phyloP scores from a whole-genome alignment of 2,329 filamentous ascomycete genomes.

The Neonectria sp. region DNA sequence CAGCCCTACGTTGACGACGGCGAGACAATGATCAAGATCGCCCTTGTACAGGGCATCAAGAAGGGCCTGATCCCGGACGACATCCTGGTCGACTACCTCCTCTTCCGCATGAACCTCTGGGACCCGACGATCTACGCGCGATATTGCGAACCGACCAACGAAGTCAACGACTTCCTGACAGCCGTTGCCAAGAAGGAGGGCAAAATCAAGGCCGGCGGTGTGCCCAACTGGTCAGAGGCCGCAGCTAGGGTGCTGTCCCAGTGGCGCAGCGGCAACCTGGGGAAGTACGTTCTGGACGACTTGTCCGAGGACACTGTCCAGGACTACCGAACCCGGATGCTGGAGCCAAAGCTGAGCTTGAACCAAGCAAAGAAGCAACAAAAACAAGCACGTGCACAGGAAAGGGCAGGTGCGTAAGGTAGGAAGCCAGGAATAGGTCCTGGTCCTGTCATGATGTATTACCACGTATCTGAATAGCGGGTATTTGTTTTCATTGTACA shows the following conservation, averaged over 20 bases:
- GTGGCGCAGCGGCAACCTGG: slow-evolving; percentile 85
- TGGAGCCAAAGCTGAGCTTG: slow-evolving; percentile 70
- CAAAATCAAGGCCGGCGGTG: slow-evolving; percentile 80
- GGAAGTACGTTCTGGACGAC: slow-evolving; percentile 84
- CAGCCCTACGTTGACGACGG: slow-evolving; percentile 90
- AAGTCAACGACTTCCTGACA: slow-evolving; percentile 80
- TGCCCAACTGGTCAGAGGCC: slow-evolving; percentile 78
- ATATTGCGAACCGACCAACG: slow-evolving; percentile 84
- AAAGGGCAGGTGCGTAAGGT: slow-evolving; percentile 49
- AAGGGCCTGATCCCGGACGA: slow-evolving; percentile 85
- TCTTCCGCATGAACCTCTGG: slow-evolving; percentile 84
- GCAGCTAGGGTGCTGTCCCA: slow-evolving; percentile 86
- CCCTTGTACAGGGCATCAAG: slow-evolving; percentile 91
- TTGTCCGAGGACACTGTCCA: slow-evolving; percentile 72
- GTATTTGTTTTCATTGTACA: slow-evolving; percentile 37
- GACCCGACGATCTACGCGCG: slow-evolving; percentile 73
- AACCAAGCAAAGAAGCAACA: slow-evolving; percentile 78
- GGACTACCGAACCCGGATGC: slow-evolving; percentile 62
- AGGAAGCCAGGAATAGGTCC: not conserved
- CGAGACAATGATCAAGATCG: slow-evolving; percentile 95
- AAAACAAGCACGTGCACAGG: slow-evolving; percentile 70
- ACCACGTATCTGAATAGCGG: slow-evolving; percentile 33
- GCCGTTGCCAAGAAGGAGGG: slow-evolving; percentile 82
- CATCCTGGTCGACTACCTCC: slow-evolving; percentile 89
- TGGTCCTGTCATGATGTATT: slow-evolving; percentile 24